Conservation (phyloP, 2,329 filamentous ascomycete species). For the Alternaria postmessia region DNA sequence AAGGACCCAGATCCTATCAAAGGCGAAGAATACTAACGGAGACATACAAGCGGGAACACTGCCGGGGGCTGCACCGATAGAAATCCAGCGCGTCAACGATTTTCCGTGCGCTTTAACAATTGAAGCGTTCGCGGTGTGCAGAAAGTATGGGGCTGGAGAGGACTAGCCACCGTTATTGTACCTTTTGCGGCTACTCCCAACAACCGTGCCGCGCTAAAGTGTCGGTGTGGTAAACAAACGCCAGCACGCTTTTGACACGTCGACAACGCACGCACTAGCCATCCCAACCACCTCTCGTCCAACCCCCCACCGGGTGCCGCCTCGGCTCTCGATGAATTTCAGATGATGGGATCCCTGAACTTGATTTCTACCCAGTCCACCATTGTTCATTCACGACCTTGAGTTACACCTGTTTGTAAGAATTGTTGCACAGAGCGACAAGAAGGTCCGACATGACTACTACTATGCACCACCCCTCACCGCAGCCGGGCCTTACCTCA, state of each 20-base stretch:
- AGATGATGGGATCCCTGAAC: slow-evolving; percentile 18
- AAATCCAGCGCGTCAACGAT: background rate
- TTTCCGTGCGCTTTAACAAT: background rate
- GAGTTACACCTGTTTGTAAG: slow-evolving; percentile 18
- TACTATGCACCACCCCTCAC: slow-evolving; percentile 42
- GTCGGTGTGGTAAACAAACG: slow-evolving; percentile 30
- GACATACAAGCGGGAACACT: slow-evolving; percentile 1
- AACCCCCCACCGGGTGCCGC: slow-evolving; percentile 2
- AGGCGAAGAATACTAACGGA: slow-evolving; percentile 8
- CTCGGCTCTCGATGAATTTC: slow-evolving; percentile 10
- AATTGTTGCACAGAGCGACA: slow-evolving; percentile 28
- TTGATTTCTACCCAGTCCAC: slow-evolving; percentile 4
- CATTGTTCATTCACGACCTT: slow-evolving; percentile 18
- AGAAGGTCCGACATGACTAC: slow-evolving; percentile 33
- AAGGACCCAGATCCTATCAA: slow-evolving; percentile 11
- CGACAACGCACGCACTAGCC: slow-evolving; percentile 32
- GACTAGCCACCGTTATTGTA: slow-evolving; percentile 14
- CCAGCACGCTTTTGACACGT: slow-evolving; percentile 23
- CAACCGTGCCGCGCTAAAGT: slow-evolving; percentile 19
- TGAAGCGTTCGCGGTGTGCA: slow-evolving; percentile 1
- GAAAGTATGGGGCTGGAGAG: slow-evolving; percentile 11
- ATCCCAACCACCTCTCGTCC: slow-evolving; percentile 3
- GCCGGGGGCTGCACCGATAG: background rate
- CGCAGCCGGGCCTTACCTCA: slow-evolving; percentile 38
- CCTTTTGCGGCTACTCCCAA: slow-evolving; percentile 25